Evolutionary conservation across 495 filamentous ascomycete species (phyloP).

Genomic region (Rostrohypoxylon terebratum): DNA sequence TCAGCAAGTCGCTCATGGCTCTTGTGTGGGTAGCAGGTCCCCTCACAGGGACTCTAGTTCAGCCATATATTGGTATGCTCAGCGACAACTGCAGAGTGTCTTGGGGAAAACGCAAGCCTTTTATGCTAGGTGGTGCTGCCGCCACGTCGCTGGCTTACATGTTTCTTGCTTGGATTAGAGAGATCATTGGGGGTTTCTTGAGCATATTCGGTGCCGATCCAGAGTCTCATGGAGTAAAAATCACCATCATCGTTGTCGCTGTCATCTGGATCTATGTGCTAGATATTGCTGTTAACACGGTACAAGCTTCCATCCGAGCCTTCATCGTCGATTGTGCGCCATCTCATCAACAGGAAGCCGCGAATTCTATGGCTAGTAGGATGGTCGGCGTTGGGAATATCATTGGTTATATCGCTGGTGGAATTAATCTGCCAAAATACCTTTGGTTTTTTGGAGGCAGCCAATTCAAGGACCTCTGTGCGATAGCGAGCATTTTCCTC

Average conservation of each 20-base stretch:
- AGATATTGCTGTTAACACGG: constrained; percentile 94
- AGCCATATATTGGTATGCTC: constrained; percentile 92
- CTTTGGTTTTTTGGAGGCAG: constrained; percentile 82
- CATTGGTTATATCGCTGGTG: constrained; percentile 84
- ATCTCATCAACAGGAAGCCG: constrained; percentile 85
- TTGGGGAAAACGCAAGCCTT: constrained; percentile 89
- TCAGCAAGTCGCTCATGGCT: constrained; percentile 93
- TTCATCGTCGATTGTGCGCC: constrained; percentile 93
- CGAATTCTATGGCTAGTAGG: constrained; percentile 89
- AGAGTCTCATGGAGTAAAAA: constrained; percentile 69
- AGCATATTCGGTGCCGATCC: constrained; percentile 76
- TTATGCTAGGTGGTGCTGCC: constrained; percentile 80
- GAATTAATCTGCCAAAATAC: constrained; percentile 75
- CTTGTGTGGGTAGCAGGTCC: constrained; percentile 95
- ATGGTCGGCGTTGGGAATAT: constrained; percentile 88
- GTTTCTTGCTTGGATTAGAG: constrained; percentile 82
- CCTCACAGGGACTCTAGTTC: constrained; percentile 84
- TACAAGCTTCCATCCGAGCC: constrained; percentile 88
- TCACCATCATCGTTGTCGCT: constrained; percentile 73
- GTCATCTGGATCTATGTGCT: constrained; percentile 87
- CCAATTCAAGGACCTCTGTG: constrained; percentile 90
- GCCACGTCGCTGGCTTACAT: constrained; percentile 81
- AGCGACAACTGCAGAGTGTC: constrained; percentile 84
- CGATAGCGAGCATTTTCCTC: constrained; percentile 79
- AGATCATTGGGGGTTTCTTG: constrained; percentile 77